Percentiles rank a stretch among this genome's conserved stretches.
phyloP scores from a whole-genome alignment of 768 basidiomycete species.

The Pleurotus cornucopiae region DNA sequence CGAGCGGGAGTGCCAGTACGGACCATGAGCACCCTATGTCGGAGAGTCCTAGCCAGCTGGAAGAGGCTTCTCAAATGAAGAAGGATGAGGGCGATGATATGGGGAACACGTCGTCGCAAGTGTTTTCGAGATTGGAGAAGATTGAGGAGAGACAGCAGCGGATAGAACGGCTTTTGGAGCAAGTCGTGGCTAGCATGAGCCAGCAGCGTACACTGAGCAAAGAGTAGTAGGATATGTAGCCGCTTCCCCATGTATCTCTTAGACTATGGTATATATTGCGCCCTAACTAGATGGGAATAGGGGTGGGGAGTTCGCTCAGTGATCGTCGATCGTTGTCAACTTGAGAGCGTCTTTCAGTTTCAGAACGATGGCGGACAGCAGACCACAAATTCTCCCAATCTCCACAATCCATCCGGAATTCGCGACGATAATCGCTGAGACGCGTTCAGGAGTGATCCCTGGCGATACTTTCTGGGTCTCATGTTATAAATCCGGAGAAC shows the following conservation, averaged over 20 bases:
- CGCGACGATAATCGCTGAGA: slow-evolving; percentile 55
- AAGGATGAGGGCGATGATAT: slow-evolving; percentile 15
- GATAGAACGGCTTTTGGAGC: slow-evolving; percentile 39
- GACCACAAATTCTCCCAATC: slow-evolving; percentile 35
- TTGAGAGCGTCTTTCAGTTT: too few relatives aligned
- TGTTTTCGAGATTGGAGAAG: slow-evolving; percentile 21
- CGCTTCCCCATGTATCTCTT: too few relatives aligned
- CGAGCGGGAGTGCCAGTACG: slow-evolving; percentile 11
- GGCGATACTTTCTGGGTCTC: slow-evolving; percentile 73
- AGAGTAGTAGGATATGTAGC: neutral
- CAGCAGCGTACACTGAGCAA: slow-evolving; percentile 9
- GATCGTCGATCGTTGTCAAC: too few relatives aligned
- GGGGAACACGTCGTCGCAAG: neutral
- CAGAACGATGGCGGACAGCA: too few relatives aligned
- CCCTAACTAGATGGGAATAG: too few relatives aligned
- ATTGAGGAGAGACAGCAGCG: slow-evolving; percentile 41
- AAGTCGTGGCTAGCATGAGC: slow-evolving; percentile 22
- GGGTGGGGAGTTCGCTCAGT: too few relatives aligned
- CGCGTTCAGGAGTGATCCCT: slow-evolving; percentile 50
- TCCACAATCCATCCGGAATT: slow-evolving; percentile 61
- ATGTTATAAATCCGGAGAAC: slow-evolving; percentile 51
- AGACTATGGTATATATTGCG: too few relatives aligned
- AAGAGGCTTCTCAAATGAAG: slow-evolving; percentile 18
- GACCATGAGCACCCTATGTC: slow-evolving; percentile 11
- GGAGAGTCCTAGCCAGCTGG: slow-evolving; percentile 9